phyloP scores from a whole-genome alignment of 345 rosid species.

The Lepidium aucheri region DNA sequence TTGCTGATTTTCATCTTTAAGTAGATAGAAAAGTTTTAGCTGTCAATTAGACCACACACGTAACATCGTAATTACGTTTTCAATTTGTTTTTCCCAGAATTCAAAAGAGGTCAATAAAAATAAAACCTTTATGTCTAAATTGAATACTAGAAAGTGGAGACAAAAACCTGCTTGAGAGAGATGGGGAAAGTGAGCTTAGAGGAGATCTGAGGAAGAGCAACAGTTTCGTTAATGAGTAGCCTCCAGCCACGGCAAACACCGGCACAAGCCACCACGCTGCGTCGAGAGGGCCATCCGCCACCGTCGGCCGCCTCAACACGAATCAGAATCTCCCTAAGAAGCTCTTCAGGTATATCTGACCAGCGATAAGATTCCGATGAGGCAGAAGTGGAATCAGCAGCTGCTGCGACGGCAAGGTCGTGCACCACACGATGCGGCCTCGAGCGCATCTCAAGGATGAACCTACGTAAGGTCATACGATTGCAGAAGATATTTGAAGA shows the following conservation, averaged over 20 bases:
- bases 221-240: conserved; percentile 53
- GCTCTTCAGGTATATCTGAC: conserved; percentile 76
- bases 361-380: conserved; percentile 35
- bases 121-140: conserved; percentile 6
- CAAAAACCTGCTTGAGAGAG: conserved; percentile 72
- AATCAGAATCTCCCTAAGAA: conserved; percentile 54
- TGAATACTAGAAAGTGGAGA: neutral
- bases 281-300: conserved; percentile 58
- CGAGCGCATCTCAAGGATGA: conserved; percentile 41
- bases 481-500: neutral
- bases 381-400: conserved; percentile 6
- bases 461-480: conserved; percentile 44
- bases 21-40: neutral
- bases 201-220: conserved; percentile 58
- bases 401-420: conserved; percentile 28
- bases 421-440: conserved; percentile 60
- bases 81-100: neutral
- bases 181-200: conserved; percentile 74
- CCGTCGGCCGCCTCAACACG: conserved; percentile 65
- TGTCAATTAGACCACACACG: neutral
- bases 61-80: neutral
- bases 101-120: conserved; percentile 2
- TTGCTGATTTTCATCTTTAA: neutral
- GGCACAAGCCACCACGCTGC: conserved; percentile 76
- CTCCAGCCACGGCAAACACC: conserved; percentile 85